phyloP scores from a whole-genome alignment of 1,139 yeast species.

The Candida smagusa region DNA sequence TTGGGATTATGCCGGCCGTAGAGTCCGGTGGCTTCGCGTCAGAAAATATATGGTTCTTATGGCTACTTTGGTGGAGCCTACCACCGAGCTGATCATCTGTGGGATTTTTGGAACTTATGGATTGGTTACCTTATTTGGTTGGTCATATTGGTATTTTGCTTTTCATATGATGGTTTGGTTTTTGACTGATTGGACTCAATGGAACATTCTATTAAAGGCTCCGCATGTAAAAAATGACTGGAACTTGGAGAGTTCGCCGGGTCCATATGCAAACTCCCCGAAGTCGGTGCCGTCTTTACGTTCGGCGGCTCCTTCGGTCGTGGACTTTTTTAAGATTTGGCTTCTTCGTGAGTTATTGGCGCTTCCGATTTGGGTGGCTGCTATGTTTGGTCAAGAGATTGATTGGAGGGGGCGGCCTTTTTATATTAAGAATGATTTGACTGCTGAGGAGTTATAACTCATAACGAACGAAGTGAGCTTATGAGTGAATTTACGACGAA shows the following conservation, averaged over 20 bases:
- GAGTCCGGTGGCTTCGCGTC: slow-evolving; percentile 87
- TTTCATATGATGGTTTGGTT: slow-evolving; percentile 67
- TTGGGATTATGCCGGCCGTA: slow-evolving; percentile 58
- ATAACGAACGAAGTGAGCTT: no score
- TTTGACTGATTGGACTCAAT: slow-evolving; percentile 59
- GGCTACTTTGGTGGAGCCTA: slow-evolving; percentile 84
- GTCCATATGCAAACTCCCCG: not conserved
- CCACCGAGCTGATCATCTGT: slow-evolving; percentile 72
- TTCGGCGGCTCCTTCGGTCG: not conserved
- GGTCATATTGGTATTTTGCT: slow-evolving; percentile 32
- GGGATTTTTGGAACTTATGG: slow-evolving; percentile 69
- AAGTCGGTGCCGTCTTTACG: not conserved
- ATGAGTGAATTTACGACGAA: no score
- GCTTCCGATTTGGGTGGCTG: slow-evolving; percentile 78
- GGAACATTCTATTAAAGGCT: slow-evolving; percentile 23
- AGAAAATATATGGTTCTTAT: slow-evolving; percentile 83
- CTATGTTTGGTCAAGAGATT: slow-evolving; percentile 74
- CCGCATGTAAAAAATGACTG: not conserved
- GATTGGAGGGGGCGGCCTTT: slow-evolving; percentile 85
- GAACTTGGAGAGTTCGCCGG: not conserved
- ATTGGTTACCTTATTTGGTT: slow-evolving; percentile 42
- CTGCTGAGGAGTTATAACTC: slow-evolving; percentile 61
- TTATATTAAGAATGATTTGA: slow-evolving; percentile 65
- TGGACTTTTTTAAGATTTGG: slow-evolving; percentile 44
- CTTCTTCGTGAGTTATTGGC: slow-evolving; percentile 67